Evolutionary conservation across 345 rosid genomes (phyloP).

Genomic region (Gossypium thurberi): DNA sequence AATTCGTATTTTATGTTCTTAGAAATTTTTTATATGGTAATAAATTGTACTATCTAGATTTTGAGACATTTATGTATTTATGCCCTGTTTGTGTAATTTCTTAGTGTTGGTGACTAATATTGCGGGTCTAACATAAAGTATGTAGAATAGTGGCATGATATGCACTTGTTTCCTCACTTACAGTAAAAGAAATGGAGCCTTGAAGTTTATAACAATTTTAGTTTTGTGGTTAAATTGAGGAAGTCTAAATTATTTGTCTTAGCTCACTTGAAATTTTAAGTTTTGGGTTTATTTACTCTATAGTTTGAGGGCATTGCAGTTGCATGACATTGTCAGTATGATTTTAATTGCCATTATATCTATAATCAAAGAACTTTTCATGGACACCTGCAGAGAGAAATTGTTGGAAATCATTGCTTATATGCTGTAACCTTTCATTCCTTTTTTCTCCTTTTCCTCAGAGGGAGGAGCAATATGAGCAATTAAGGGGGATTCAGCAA

Average conservation of each 20-base stretch:
- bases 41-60: not conserved
- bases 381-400: not conserved
- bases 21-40: not conserved
- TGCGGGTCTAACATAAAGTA: not conserved
- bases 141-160: not conserved
- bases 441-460: constrained; percentile 14
- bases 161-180: not conserved
- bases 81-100: not conserved
- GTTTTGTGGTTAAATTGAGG: not conserved
- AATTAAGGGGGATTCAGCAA: constrained; percentile 49
- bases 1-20: not conserved
- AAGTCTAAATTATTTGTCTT: not conserved
- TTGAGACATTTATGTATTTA: not conserved
- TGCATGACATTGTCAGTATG: not conserved
- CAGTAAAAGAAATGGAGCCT: not conserved
- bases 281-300: not conserved
- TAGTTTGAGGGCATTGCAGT: not conserved
- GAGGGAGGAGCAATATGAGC: constrained; percentile 45
- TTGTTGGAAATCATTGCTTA: not conserved
- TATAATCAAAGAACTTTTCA: not conserved
- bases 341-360: not conserved
- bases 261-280: not conserved
- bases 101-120: not conserved
- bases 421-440: not conserved
- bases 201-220: not conserved